Evolutionary conservation across 495 filamentous ascomycete species (phyloP), one percentile per base, ranked within the genome.

Genomic region (Tuber microsphaerosporum): DNA sequence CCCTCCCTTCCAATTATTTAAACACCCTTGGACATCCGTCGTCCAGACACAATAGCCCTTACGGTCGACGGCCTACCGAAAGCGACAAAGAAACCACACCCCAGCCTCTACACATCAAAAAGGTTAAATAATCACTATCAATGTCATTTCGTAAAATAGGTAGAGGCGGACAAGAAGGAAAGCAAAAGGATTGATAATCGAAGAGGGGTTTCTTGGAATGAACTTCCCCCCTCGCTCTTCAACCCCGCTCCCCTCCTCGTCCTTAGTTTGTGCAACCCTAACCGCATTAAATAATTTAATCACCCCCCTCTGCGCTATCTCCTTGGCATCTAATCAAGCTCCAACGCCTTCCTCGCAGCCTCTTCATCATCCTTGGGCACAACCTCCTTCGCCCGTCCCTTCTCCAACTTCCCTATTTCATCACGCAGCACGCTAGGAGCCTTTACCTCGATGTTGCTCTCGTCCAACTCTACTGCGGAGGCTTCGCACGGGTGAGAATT

Each of bases 211-310:
- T n/a, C n/a, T n/a, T n/a, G n/a, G n/a, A n/a, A n/a, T n/a, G n/a
- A n/a, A n/a, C n/a, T n/a, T n/a, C n/a, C 86, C n/a, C 91, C 92
- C 83, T 92, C 90, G 82, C 88, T 87, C 76, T 76, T 77, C 45
- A 61, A 51, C 56, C 70, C 71, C 73, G n/a, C 68, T 20, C n/a
- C n/a, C 79, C 70, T 75, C 76, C 48, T 77, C 83, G 2, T 69
- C 76, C 75, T 82, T n/a, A n/a, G 97, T 91, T 85, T 97, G 95
- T 22, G 94, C 94, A 10, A 93, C 92, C 45, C 94, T 88, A 44
- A 99, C 93, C 1, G 94, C 95, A 85, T 98, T 97, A 84, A 97
- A 99, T 74, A 99, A 85, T 87, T 79, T 80, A n/a, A 76, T 76
- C n/a, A 83, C 79, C 76, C 81, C 81, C 70, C 80, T 81, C 75